phyloP scores from a whole-genome alignment of 2,329 filamentous ascomycete species.

The Fusarium fujikuroi region DNA sequence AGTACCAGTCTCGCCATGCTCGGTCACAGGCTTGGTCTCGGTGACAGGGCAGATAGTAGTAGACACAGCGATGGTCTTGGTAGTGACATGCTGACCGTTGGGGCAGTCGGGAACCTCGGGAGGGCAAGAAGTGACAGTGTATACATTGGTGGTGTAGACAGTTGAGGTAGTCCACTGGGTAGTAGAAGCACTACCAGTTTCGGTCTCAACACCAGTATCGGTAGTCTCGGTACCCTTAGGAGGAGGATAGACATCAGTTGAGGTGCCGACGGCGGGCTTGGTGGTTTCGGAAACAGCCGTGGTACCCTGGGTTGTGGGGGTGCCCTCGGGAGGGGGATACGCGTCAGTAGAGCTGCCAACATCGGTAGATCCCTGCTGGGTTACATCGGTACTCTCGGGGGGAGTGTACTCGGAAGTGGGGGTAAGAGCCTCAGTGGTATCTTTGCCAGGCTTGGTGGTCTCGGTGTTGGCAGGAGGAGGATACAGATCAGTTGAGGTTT shows the following conservation, averaged over 20 bases:
- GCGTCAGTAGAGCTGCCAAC: slow-evolving; percentile 8
- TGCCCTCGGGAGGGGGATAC: slow-evolving; percentile 17
- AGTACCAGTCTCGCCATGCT: slow-evolving; percentile 15
- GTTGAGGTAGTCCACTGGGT: slow-evolving; percentile 32
- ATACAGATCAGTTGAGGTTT: slow-evolving; percentile 12
- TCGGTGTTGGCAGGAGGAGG: slow-evolving; percentile 19
- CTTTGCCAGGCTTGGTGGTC: slow-evolving; percentile 10
- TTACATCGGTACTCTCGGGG: slow-evolving; percentile 16
- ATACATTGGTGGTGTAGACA: slow-evolving; percentile 39
- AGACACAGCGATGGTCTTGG: slow-evolving; percentile 38
- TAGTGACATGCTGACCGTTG: slow-evolving; percentile 23
- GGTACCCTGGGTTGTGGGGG: slow-evolving; percentile 5
- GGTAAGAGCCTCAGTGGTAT: slow-evolving; percentile 19
- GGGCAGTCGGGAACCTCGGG: slow-evolving; percentile 39
- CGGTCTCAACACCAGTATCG: not conserved
- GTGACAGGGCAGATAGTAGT: slow-evolving; percentile 41
- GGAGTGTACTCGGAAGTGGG: slow-evolving; percentile 14
- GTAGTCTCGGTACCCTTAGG: not conserved
- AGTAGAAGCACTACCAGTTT: slow-evolving; percentile 2
- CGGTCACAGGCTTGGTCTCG: slow-evolving; percentile 10
- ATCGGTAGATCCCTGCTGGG: slow-evolving; percentile 19
- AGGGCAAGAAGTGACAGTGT: slow-evolving; percentile 36
- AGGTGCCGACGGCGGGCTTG: not conserved
- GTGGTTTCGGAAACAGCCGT: slow-evolving; percentile 16
- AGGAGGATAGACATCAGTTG: not conserved